phyloP scores from a whole-genome alignment of 2,329 filamentous ascomycete genomes.

The Arachnomyces sp. region DNA sequence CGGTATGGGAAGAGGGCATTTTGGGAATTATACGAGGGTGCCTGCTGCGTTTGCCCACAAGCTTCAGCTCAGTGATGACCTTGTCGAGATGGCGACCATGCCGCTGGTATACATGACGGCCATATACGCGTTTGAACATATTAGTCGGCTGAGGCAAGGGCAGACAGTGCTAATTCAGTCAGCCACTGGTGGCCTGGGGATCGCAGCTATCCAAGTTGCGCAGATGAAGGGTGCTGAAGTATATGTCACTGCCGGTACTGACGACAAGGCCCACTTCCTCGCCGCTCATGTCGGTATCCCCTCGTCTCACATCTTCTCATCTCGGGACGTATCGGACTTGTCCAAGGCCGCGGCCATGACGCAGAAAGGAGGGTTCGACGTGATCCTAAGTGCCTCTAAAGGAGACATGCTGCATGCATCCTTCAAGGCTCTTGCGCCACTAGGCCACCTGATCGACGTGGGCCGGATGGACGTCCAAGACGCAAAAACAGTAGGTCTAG shows the following conservation, averaged over 20 bases:
- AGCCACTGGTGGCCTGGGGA: constrained; percentile 16
- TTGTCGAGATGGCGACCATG: not conserved
- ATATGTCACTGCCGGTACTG: constrained; percentile 14
- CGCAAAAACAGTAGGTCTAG: constrained; percentile 2
- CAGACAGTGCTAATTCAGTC: constrained; percentile 17
- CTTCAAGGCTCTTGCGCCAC: constrained; percentile 7
- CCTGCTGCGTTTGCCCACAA: too few relatives aligned
- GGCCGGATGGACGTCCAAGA: constrained; percentile 7
- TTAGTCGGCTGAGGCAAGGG: not conserved
- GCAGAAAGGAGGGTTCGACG: constrained; percentile 8
- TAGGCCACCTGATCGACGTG: constrained; percentile 10
- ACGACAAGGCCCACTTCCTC: constrained; percentile 11
- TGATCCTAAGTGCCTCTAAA: constrained; percentile 7
- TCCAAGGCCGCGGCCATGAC: too few relatives aligned
- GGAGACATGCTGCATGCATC: constrained; percentile 10
- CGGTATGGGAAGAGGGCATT: too few relatives aligned
- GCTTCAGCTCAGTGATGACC: not conserved
- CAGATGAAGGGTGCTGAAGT: constrained; percentile 14
- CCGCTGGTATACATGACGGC: too few relatives aligned
- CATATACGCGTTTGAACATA: too few relatives aligned
- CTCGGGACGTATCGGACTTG: too few relatives aligned
- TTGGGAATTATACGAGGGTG: too few relatives aligned
- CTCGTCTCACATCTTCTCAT: constrained; percentile 10
- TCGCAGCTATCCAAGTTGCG: constrained; percentile 16
- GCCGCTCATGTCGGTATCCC: constrained; percentile 9